Evolutionary conservation across 176 grass and related monocot species (phyloP), one percentile per base, ranked within the genome.

Genomic region (Alopecurus myosuroides): DNA sequence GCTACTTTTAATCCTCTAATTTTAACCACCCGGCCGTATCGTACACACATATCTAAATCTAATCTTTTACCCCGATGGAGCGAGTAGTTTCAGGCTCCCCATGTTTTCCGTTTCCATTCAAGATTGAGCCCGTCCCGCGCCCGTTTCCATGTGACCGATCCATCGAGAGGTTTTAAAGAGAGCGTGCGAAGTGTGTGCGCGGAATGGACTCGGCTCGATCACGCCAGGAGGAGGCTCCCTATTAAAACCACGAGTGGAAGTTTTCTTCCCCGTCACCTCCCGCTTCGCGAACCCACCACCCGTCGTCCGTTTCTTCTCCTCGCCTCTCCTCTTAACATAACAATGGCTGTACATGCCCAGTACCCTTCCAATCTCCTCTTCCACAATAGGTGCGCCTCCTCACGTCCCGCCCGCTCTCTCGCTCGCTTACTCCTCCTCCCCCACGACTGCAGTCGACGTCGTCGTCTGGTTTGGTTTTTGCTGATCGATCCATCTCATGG

Each of bases 291-390:
- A 79, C 84, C 79, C 76, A 67, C 79, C 87, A 51, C 79, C 52
- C 73, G 61, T 76, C 84, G 77, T 76, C 84, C 83, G 75, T 88
- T 86, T 89, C 86, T 35, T 82, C 84, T 52, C 76, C 74, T 65
- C 28, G 3, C 53, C 76, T 62, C 8, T 82, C 39, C 6, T 17
- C 70, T 74, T 74, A 49, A 31, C 70, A 49, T 86, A 83, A 84
- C 85, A 90, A 93, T 93, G 91, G 91, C 91, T 73, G 88, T 93
- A 57, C 91, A 89, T 72, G 91, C 91, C 18, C 87, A 89, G 44
- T 93, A 93, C 88, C 88, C 88, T 1, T 88, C 88, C 82, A 85
- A 79, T 73, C 81, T 88, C 85, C 57, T 90, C 81, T 88, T 93
- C 88, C 91, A 85, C 81, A 66, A 85, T 82, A 93, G 91, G 91